phyloP scores from a whole-genome alignment of 306 rosid genomes.

The Quercus robur region DNA sequence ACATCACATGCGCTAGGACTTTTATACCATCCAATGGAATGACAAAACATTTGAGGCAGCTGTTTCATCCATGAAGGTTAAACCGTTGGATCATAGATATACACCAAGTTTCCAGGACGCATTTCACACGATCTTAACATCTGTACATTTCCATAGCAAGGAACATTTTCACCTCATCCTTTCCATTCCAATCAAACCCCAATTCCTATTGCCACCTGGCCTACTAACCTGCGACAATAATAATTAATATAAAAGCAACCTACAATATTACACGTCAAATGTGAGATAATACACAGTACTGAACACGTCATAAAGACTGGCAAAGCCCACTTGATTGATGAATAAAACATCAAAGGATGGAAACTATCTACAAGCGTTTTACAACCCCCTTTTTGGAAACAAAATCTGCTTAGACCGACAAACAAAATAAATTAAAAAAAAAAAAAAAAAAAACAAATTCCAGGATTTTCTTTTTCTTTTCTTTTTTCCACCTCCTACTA shows the following conservation, averaged over 20 bases:
- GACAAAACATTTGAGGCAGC: background rate
- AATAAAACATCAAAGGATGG: background rate
- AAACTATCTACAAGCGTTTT: constrained; percentile 20
- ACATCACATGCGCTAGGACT: background rate
- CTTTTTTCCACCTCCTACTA: constrained; percentile 47
- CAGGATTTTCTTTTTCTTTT: background rate
- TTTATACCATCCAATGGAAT: background rate
- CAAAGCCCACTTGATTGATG: constrained; percentile 23
- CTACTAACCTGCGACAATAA: background rate
- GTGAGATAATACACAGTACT: background rate
- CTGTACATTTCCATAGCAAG: background rate
- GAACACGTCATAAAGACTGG: constrained; percentile 1
- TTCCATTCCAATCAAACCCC: background rate
- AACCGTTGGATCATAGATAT: constrained; percentile 1
- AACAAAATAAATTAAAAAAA: background rate
- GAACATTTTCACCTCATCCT: background rate
- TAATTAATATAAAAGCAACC: background rate
- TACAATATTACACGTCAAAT: constrained; percentile 18
- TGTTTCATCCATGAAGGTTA: background rate
- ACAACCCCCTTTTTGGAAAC: constrained; percentile 4
- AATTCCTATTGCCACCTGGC: constrained; percentile 14
- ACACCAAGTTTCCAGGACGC: background rate
- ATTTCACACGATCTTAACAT: constrained; percentile 12
- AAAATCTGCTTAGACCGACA: background rate
- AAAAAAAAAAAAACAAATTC: constrained; percentile 1